Percentiles rank a stretch among this genome's conserved stretches.
Conservation (phyloP, 2,329 filamentous ascomycete species). For the Ceratocystis harringtonii region DNA sequence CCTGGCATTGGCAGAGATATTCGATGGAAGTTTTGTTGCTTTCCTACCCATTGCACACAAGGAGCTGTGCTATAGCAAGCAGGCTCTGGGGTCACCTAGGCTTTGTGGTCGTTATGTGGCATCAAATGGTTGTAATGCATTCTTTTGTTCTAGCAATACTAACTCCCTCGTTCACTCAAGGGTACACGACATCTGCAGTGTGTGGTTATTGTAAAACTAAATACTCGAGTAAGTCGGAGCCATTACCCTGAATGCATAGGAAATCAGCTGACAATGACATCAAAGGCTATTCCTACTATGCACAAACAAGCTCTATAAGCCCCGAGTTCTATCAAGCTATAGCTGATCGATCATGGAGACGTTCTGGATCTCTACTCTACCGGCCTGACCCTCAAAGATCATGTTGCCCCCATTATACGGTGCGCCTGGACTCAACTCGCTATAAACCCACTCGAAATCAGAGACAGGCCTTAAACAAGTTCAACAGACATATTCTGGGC, state of each 20-base stretch:
- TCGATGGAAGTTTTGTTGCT: too few species aligned
- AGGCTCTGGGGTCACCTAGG: background rate
- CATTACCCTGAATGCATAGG: background rate
- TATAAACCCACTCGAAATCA: constrained; percentile 59
- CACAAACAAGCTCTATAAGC: constrained; percentile 43
- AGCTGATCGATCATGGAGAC: constrained; percentile 63
- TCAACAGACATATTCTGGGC: constrained; percentile 57
- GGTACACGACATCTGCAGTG: constrained; percentile 2
- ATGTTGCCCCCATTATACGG: constrained; percentile 86
- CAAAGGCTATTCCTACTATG: constrained; percentile 60
- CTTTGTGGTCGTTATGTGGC: background rate
- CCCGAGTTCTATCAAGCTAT: constrained; percentile 55
- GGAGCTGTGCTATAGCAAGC: background rate
- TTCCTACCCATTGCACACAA: background rate
- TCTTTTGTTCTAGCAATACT: background rate
- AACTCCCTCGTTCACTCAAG: background rate
- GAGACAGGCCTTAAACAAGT: constrained; percentile 59
- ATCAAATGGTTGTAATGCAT: background rate
- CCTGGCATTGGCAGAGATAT: too few species aligned
- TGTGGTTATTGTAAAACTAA: constrained; percentile 12
- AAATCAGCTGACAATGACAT: background rate
- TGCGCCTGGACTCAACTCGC: constrained; percentile 50
- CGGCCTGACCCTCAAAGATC: constrained; percentile 62
- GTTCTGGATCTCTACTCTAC: constrained; percentile 57
- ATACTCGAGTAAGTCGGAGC: constrained; percentile 11